Conservation (phyloP, 2,329 filamentous ascomycete genomes). For the Trichophyton benhamiae region DNA sequence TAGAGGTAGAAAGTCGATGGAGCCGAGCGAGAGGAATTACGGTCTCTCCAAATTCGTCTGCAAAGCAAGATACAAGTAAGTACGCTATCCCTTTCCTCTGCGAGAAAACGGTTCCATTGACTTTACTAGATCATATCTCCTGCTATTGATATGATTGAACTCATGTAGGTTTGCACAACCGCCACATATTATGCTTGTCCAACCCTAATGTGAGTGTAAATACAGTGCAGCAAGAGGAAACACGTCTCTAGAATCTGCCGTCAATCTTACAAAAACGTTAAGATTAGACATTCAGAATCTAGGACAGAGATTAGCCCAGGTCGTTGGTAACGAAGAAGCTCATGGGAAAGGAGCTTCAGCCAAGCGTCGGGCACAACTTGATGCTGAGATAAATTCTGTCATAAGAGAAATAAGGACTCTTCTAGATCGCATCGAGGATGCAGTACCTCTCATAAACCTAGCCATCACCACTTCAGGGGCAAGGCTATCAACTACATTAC, state of each 20-base stretch:
- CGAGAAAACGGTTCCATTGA: neutral
- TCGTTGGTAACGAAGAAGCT: constrained; percentile 47
- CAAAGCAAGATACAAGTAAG: constrained; percentile 72
- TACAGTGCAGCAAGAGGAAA: constrained; percentile 57
- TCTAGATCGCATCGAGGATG: constrained; percentile 70
- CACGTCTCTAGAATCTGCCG: constrained; percentile 70
- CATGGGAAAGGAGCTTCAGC: constrained; percentile 23
- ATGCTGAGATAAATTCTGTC: constrained; percentile 55
- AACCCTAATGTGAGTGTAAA: constrained; percentile 12
- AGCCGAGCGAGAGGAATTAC: constrained; percentile 58
- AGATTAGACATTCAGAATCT: constrained; percentile 72
- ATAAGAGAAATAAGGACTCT: constrained; percentile 63
- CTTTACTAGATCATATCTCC: constrained; percentile 62
- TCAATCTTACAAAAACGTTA: constrained; percentile 68
- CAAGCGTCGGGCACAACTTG: constrained; percentile 43
- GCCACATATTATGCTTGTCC: constrained; percentile 6
- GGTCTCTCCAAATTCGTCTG: constrained; percentile 57
- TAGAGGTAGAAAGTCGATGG: constrained; percentile 52
- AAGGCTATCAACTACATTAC: constrained; percentile 66
- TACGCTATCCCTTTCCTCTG: constrained; percentile 4
- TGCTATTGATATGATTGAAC: constrained; percentile 80
- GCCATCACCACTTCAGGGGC: constrained; percentile 91
- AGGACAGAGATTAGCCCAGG: constrained; percentile 59
- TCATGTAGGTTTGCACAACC: constrained; percentile 49
- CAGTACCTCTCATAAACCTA: constrained; percentile 80